Base-by-base conservation (phyloP, 2,329 filamentous ascomycete genomes). In the Nakataea oryzae region DNA sequence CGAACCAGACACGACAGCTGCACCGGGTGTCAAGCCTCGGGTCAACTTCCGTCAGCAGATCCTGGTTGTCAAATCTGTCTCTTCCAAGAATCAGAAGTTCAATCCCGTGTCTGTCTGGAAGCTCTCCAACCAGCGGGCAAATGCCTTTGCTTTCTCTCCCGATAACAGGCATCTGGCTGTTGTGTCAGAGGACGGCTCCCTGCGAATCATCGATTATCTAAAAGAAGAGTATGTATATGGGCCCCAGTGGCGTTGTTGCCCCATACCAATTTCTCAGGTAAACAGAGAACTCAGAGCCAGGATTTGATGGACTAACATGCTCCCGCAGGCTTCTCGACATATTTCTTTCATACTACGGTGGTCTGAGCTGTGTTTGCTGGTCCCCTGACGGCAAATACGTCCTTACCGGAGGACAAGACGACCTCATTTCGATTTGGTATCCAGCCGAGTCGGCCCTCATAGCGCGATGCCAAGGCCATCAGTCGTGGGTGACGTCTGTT, bases 381-480 rank as follows among this genome's bases (percentile, higher is more conserved):
- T 97, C 93, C 8, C 95, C 95, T 12, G 95, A 99, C 71, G 93
- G 92, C 60, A 93, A 96, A 72, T 99, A 97, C 73, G 87, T 99
- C 60, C 80, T 99, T 24, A 97, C 95, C 0, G 95, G 95, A 61
- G 93, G 95, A 5, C 93, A 97, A 74, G 95, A 99, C 72, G 95
- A 99, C 72, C 79, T 97, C 12, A 89, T 99, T 14, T 96, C 92
- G 0, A 97, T 99, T 67, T 99, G 95, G 95, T 95, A 88, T 21
- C 81, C 96, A 50, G 83, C 86, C 54, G 95, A 97, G 69, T 86
- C 86, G 57, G 85, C 87, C 61, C 86, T 99, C 59, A 88, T 99
- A 59, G 95, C 93, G 24, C 86, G 95, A 65, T 97, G 95, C 72
- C 91, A 96, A 70, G 95, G 95, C 3, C 95, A 99, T 74, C 89